A percentile compares a stretch with the other conserved stretches of the same genome.
Evolutionary conservation across 495 filamentous ascomycete species (phyloP).

Genomic region (Penicillium argentinense): DNA sequence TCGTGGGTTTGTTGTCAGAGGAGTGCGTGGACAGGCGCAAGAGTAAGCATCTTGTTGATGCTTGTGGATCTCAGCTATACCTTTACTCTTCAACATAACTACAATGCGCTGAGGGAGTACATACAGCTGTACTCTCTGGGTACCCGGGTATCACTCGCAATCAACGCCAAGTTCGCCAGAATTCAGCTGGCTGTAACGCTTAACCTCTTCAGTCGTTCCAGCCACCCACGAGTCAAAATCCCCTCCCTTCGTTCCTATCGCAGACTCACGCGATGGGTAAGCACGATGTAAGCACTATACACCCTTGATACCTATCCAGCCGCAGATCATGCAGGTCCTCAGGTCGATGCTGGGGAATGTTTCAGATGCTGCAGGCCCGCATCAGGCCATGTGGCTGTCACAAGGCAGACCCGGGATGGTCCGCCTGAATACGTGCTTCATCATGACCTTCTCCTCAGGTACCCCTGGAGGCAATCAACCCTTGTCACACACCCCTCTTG

Average conservation of each 20-base stretch:
- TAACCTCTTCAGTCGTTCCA: too few species aligned
- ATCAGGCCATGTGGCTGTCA: conserved; percentile 14
- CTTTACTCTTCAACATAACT: too few species aligned
- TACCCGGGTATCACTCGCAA: too few species aligned
- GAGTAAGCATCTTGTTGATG: neutral
- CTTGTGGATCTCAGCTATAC: neutral
- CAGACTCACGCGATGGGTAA: too few species aligned
- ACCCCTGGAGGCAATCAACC: neutral
- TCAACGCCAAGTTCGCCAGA: too few species aligned
- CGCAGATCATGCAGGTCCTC: neutral
- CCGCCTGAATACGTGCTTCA: neutral
- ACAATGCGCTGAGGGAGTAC: too few species aligned
- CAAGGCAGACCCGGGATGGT: conserved; percentile 7
- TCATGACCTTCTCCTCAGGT: neutral
- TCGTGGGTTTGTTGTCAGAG: neutral
- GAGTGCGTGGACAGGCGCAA: neutral
- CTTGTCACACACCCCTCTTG: too few species aligned
- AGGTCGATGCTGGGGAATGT: conserved; percentile 1
- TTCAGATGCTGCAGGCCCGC: conserved; percentile 5
- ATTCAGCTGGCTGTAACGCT: too few species aligned
- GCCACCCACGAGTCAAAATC: too few species aligned
- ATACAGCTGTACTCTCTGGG: too few species aligned
- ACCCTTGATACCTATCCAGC: neutral
- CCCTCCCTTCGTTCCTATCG: too few species aligned
- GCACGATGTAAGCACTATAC: neutral